Evolutionary conservation across 169 alveolate species (phyloP), one percentile per base, ranked within the genome.

Genomic region (Neospora caninum): DNA sequence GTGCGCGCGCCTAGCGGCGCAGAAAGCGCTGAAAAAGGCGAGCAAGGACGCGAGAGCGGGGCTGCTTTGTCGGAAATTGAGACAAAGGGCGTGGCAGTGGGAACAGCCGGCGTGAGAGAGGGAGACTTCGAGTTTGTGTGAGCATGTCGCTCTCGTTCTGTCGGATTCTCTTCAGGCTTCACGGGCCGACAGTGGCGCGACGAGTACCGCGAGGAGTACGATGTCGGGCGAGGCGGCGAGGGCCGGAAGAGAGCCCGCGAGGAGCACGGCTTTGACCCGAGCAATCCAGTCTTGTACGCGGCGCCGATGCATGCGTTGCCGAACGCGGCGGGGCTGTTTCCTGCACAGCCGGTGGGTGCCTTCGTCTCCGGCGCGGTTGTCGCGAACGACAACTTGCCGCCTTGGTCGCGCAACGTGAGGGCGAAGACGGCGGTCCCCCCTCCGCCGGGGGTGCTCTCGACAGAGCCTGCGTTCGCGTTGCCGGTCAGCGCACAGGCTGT

Each of bases 101-200:
- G n/a, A n/a, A n/a, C n/a, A n/a, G n/a, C n/a, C n/a, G n/a, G n/a
- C n/a, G n/a, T n/a, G n/a, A n/a, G n/a, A n/a, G n/a, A n/a, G n/a
- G n/a, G n/a, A n/a, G n/a, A n/a, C n/a, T n/a, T n/a, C n/a, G n/a
- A n/a, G n/a, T n/a, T n/a, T n/a, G n/a, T n/a, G n/a, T n/a, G n/a
- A n/a, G n/a, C n/a, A n/a, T n/a, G n/a, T n/a, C n/a, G n/a, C n/a
- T n/a, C n/a, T n/a, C n/a, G n/a, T n/a, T n/a, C n/a, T n/a, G n/a
- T n/a, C n/a, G n/a, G n/a, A n/a, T n/a, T 13, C 58, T 64, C 20
- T 64, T 7, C 73, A 92, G 94, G 94, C 49, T 80, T 88, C 42
- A 92, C 86, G 43, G 94, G 94, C 9, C 91, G 94, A 0, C 94
- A 92, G 80, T 92, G 94, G 94, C 88, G 94, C 43, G 94, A 92